Conservation (phyloP, 2,329 filamentous ascomycete species). For the Colletotrichum lentis region DNA sequence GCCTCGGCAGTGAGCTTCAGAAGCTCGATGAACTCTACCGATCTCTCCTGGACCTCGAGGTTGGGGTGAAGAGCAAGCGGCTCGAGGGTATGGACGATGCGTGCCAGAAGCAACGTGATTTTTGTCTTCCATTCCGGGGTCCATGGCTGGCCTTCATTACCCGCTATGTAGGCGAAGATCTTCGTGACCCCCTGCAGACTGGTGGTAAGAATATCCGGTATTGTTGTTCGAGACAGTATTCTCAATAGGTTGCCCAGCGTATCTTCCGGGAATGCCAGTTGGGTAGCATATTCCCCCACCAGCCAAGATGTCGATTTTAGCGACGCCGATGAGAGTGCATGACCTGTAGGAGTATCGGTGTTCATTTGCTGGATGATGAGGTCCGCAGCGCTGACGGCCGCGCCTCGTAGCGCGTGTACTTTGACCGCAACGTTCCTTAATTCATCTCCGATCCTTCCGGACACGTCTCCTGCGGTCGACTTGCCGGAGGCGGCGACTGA, state of each 20-base stretch:
- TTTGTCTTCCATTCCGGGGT: slow-evolving; percentile 76
- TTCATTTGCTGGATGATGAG: slow-evolving; percentile 71
- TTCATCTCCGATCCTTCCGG: slow-evolving; percentile 81
- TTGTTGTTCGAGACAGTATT: slow-evolving; percentile 62
- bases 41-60: slow-evolving; percentile 92
- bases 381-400: slow-evolving; percentile 85
- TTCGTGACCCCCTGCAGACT: slow-evolving; percentile 88
- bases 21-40: slow-evolving; percentile 90
- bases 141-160: slow-evolving; percentile 72
- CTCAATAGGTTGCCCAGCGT: slow-evolving; percentile 79
- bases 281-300: slow-evolving; percentile 84
- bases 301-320: slow-evolving; percentile 84
- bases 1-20: slow-evolving; percentile 88
- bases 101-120: slow-evolving; percentile 78
- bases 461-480: slow-evolving; percentile 58
- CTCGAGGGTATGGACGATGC: slow-evolving; percentile 84
- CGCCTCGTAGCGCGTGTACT: slow-evolving; percentile 80
- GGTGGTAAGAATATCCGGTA: slow-evolving; percentile 75
- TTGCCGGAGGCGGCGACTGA: slow-evolving; percentile 42
- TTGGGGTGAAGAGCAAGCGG: slow-evolving; percentile 81
- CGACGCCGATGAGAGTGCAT: slow-evolving; percentile 68
- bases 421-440: slow-evolving; percentile 91
- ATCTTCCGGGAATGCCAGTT: slow-evolving; percentile 74
- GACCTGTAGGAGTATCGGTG: slow-evolving; percentile 62
- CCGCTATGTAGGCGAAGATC: slow-evolving; percentile 77